phyloP scores from a whole-genome alignment of 1,139 yeast genomes.

The Magnusiomyces suaveolens region DNA sequence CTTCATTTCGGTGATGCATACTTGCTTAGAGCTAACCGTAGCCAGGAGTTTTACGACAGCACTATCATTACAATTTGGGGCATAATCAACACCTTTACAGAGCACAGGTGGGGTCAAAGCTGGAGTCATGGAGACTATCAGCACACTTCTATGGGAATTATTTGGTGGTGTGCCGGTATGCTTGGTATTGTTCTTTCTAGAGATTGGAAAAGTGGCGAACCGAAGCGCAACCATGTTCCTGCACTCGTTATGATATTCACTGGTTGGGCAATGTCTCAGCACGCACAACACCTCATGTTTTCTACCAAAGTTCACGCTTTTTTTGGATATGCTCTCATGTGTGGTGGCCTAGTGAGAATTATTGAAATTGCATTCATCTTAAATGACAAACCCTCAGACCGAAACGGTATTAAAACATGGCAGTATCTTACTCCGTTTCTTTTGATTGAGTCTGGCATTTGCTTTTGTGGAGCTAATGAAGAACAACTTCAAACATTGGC shows the following conservation, averaged over 20 bases:
- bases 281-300: conserved; percentile 60
- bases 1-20: conserved; percentile 42
- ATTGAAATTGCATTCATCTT: conserved; percentile 68
- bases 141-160: conserved; percentile 90
- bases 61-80: conserved; percentile 81
- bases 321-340: conserved; percentile 73
- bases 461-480: conserved; percentile 88
- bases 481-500: conserved; percentile 68
- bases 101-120: conserved; percentile 88
- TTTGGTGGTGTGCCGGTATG: conserved; percentile 94
- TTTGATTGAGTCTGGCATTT: conserved; percentile 62
- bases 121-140: conserved; percentile 85
- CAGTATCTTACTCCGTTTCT: conserved; percentile 81
- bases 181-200: conserved; percentile 64
- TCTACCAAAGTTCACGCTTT: conserved; percentile 81
- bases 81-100: conserved; percentile 85
- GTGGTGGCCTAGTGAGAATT: conserved; percentile 65
- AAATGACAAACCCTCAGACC: conserved; percentile 36
- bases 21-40: conserved; percentile 37
- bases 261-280: conserved; percentile 92
- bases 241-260: conserved; percentile 73
- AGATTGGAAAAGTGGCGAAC: conserved; percentile 17
- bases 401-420: conserved; percentile 50
- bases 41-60: conserved; percentile 84
- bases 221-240: conserved; percentile 63